Conservation (phyloP, 1,139 yeast genomes). For the Diutina rugosa region DNA sequence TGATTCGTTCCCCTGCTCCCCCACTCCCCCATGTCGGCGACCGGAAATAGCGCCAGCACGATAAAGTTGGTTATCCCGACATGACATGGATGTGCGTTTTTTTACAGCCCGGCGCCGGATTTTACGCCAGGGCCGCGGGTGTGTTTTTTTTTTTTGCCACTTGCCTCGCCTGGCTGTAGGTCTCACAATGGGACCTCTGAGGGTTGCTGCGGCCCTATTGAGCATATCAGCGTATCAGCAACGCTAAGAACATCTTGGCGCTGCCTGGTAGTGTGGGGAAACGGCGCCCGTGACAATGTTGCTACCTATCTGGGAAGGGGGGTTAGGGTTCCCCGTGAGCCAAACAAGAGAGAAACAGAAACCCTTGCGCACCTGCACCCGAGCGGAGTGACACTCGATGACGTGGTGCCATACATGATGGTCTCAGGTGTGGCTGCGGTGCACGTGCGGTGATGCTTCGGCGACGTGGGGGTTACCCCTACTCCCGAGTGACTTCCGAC, state of each 20-base stretch:
- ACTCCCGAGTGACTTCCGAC: background rate
- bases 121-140: background rate
- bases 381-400: background rate
- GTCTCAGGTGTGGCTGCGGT: background rate
- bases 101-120: background rate
- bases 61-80: background rate
- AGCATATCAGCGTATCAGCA: too few species aligned
- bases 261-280: too few species aligned
- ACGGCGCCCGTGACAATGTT: too few species aligned
- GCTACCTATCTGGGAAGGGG: too few species aligned
- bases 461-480: background rate
- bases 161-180: too few species aligned
- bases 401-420: background rate
- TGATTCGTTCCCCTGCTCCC: background rate
- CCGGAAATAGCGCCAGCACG: background rate
- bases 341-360: too few species aligned
- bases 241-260: too few species aligned
- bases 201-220: too few species aligned
- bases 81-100: background rate
- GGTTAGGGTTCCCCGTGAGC: too few species aligned
- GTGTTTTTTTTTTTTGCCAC: too few species aligned
- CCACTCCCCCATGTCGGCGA: background rate
- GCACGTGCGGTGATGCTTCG: background rate
- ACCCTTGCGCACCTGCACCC: too few species aligned
- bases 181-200: too few species aligned